Evolutionary conservation across 2,329 filamentous ascomycete genomes (phyloP), one percentile per base, ranked within the genome.

Genomic region (Fusarium chuoi): DNA sequence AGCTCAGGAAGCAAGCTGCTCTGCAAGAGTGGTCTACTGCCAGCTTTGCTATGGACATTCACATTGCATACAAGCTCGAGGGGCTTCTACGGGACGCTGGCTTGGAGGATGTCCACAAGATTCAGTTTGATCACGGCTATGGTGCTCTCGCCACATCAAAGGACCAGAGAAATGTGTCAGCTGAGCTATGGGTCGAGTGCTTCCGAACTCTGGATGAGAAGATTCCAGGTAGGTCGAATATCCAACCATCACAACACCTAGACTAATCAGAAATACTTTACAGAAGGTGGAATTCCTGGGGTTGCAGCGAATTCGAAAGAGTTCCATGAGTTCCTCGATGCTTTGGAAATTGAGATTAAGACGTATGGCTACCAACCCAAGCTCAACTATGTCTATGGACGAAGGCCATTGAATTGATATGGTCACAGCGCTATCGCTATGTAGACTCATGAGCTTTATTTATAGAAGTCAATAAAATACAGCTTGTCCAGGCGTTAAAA

Each of bases 171-270:
- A 38, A 54, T 17, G 49, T 54, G 9, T 54, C 49, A 1, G 49
- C 49, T 17, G 49, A 54, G 49, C 24, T 54, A 3, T 54, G 49
- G 49, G 49, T 54, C 3, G 49, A 54, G 18, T 54, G 49, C 13
- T 54, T 54, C 33, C 17, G 33, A 9, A 54, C 49, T 2, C 6
- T 38, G 33, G 49, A 54, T 22, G 49, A 54, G 49, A 54, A 54
- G 13, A 54, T 54, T 2, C 49, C 49, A 6, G 33, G 49, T 38
- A 6, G 17, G 49, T 22, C n/a, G 8, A 30, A 9, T 4, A 17
- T 30, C 12, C 3, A 11, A 30, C 14, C 7, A n/a, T 38, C 26
- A 8, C 7, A 7, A 12, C 5, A 10, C 2, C 1, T 3, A 10
- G 3, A 10, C 22, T 51, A 24, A 51, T 10, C 3, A 14, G 0